Percentiles rank a stretch among this genome's conserved stretches.
Conservation (phyloP, 2,329 filamentous ascomycete species). For the Whalleya microplaca region DNA sequence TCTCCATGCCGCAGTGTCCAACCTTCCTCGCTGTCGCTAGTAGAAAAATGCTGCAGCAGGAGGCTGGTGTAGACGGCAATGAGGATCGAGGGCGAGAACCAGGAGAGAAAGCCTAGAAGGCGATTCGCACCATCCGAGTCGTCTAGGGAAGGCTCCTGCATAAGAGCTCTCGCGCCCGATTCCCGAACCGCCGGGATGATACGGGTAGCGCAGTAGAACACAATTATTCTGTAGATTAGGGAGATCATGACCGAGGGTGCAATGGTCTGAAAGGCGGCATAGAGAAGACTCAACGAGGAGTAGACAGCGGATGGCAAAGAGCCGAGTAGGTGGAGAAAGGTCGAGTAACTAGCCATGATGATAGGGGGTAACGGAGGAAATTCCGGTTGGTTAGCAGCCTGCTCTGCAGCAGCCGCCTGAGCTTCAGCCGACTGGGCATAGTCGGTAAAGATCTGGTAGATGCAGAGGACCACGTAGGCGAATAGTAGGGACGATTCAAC, state of each 20-base stretch:
- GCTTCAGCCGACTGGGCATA: conserved; percentile 80
- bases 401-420: conserved; percentile 55
- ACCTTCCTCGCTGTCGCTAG: conserved; percentile 70
- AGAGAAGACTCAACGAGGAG: conserved; percentile 82
- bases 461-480: conserved; percentile 96
- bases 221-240: conserved; percentile 88
- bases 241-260: conserved; percentile 96
- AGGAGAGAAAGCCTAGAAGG: conserved; percentile 81
- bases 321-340: conserved; percentile 80
- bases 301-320: conserved; percentile 82
- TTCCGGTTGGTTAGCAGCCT: conserved; percentile 69
- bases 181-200: conserved; percentile 95
- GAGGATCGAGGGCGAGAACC: conserved; percentile 92
- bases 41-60: conserved; percentile 92
- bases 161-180: conserved; percentile 78
- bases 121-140: conserved; percentile 82
- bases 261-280: conserved; percentile 92
- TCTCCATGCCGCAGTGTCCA: conserved; percentile 87
- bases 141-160: conserved; percentile 83
- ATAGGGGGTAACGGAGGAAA: conserved; percentile 96
- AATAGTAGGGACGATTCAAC: conserved; percentile 95
- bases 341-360: conserved; percentile 98
- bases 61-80: conserved; percentile 97
- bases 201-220: conserved; percentile 92
- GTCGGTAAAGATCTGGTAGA: conserved; percentile 99